Base-by-base conservation (phyloP, 768 basidiomycete genomes). In the Pisolithus tinctorius region DNA sequence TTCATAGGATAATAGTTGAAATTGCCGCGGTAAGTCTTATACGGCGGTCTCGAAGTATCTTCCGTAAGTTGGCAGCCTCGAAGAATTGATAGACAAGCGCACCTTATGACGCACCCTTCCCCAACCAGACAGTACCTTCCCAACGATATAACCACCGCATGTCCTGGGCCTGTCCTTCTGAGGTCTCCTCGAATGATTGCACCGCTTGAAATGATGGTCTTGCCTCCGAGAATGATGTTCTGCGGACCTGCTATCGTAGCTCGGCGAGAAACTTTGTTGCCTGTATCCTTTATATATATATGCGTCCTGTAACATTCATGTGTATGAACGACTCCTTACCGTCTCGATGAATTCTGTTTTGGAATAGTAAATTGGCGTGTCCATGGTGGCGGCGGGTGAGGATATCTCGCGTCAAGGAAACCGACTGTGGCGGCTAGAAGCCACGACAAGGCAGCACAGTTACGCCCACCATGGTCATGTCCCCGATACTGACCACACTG, bases 1-100 rank as follows among this genome's bases (percentile, higher is more conserved):
- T 94, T 93, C 85, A 97, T 92, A 5, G 95, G 95, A 62, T 98
- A 97, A 70, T 94, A 97, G 63, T 97, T 96, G 75, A 92, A 91
- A 55, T 87, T 84, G 54, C 88, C 88, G 47, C 89, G 82, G 65
- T 92, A 93, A 0, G 89, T 92, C 69, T 92, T 91, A 67, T 91
- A 89, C 3, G 88, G 91, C 9, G 88, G 90, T 56, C 88, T 88
- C 41, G 36, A 13, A 23, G 31, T 29, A 34, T 16, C 36, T 23
- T 45, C 40, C 20, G 6, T 26, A 40, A 41, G 45, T 23, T 38
- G 48, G 27, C 29, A n/a, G 17, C 8, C 2, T 17, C 27, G 47
- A 16, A 27, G 27, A 29, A 31, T 39, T n/a, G 55, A 59, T 36
- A 27, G 47, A 29, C 11, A n/a, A 29, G 47, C 74, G 39, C 55